phyloP scores from a whole-genome alignment of 768 basidiomycete genomes.

The Hericium coralloides region DNA sequence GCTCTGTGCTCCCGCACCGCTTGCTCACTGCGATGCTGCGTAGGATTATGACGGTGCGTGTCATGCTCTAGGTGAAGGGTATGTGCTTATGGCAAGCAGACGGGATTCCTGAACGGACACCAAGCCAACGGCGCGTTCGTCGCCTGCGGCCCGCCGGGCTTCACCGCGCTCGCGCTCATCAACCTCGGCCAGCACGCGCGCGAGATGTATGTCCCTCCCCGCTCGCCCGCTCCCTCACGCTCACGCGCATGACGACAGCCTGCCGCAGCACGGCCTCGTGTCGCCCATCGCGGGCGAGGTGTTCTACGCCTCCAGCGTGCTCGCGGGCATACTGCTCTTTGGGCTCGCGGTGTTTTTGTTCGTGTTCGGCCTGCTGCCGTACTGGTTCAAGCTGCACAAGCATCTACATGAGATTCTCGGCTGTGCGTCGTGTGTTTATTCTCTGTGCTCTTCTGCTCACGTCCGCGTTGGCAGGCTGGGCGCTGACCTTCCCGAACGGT shows the following conservation, averaged over 20 bases:
- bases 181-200: constrained; percentile 31
- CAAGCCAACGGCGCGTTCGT: constrained; percentile 43
- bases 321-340: constrained; percentile 31
- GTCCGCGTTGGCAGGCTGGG: constrained; percentile 26
- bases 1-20: not conserved
- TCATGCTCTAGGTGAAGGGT: not conserved
- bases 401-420: constrained; percentile 37
- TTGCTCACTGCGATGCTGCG: not conserved
- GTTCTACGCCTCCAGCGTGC: constrained; percentile 34
- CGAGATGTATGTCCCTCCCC: constrained; percentile 26
- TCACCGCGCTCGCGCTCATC: constrained; percentile 39
- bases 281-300: constrained; percentile 34
- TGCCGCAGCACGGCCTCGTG: constrained; percentile 27
- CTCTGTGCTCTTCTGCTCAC: not conserved
- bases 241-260: constrained; percentile 13
- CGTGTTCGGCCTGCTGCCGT: constrained; percentile 34
- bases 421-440: constrained; percentile 22
- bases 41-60: constrained; percentile 31
- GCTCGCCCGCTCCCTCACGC: not conserved
- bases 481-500: constrained; percentile 35
- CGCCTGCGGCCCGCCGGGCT: constrained; percentile 39
- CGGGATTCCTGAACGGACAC: constrained; percentile 38
- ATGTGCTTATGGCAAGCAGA: constrained; percentile 17
- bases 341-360: constrained; percentile 41
- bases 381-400: constrained; percentile 42